Evolutionary conservation across 306 rosid genomes (phyloP).

Genomic region (Myrica gale): DNA sequence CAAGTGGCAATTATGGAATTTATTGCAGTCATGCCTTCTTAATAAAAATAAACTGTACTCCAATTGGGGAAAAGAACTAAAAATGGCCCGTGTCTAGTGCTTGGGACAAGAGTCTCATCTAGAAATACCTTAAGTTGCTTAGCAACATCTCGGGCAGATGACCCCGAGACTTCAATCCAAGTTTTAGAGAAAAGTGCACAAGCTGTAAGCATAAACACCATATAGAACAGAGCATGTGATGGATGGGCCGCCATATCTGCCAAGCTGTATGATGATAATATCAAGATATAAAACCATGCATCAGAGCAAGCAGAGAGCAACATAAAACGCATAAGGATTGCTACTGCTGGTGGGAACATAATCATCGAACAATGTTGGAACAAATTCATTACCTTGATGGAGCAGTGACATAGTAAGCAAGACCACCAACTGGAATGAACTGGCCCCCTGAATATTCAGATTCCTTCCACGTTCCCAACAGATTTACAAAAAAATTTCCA

Average conservation of each 20-base stretch:
- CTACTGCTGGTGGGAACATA: not conserved
- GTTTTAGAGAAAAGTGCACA: constrained; percentile 40
- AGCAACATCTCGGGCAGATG: constrained; percentile 36
- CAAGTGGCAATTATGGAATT: not conserved
- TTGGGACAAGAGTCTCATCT: not conserved
- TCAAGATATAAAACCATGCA: not conserved
- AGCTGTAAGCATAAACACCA: constrained; percentile 36
- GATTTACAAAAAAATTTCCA: constrained; percentile 29
- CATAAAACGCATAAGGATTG: too few relatives aligned
- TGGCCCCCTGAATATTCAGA: constrained; percentile 36
- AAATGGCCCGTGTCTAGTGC: too few relatives aligned
- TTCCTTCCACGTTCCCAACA: constrained; percentile 28
- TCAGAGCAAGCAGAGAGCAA: not conserved
- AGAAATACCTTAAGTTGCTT: constrained; percentile 33
- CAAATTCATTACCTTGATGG: constrained; percentile 29
- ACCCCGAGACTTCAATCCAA: constrained; percentile 39
- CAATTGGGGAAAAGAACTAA: not conserved
- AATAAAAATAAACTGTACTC: not conserved
- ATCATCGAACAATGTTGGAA: not conserved
- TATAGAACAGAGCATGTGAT: constrained; percentile 35
- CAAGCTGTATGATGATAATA: constrained; percentile 13
- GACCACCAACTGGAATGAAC: constrained; percentile 26
- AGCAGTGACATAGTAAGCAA: constrained; percentile 30
- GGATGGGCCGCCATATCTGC: constrained; percentile 42
- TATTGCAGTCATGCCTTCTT: not conserved